A percentile compares a stretch with the other conserved stretches of the same genome.
Conservation (phyloP, 139 green algal species). For the Coccomyxa sp. region DNA sequence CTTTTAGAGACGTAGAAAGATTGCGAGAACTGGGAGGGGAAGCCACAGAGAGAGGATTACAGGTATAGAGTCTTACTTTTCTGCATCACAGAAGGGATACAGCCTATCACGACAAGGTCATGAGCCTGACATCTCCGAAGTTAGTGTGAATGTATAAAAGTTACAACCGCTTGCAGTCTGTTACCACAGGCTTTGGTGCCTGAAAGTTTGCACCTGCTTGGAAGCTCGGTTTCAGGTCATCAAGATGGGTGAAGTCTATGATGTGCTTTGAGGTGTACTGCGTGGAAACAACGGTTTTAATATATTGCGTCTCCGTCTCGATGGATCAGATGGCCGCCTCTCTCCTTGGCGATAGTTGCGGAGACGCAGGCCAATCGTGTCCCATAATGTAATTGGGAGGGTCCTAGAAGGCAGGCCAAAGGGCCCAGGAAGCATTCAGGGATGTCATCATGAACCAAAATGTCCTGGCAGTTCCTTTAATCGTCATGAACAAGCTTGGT, state of each 20-base stretch:
- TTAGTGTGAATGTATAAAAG: not conserved
- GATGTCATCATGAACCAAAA: not conserved
- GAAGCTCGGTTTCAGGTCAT: not conserved
- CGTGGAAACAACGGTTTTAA: too few relatives aligned
- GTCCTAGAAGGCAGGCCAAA: not conserved
- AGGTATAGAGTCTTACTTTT: not conserved
- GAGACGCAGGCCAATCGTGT: not conserved
- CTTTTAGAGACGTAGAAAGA: too few relatives aligned
- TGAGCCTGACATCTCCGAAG: not conserved
- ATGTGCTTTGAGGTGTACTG: too few relatives aligned
- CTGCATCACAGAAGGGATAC: too few relatives aligned
- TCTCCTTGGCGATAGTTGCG: not conserved
- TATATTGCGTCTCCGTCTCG: too few relatives aligned
- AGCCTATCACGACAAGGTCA: not conserved
- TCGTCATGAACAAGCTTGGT: not conserved
- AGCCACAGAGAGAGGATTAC: not conserved
- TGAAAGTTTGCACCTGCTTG: not conserved
- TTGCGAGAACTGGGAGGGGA: not conserved
- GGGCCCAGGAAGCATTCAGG: not conserved
- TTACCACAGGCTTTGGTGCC: not conserved
- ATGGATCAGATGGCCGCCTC: too few relatives aligned
- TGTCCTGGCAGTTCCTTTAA: not conserved
- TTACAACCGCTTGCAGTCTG: not conserved
- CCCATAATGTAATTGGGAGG: not conserved
- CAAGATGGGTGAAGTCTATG: not conserved